Base-by-base conservation (phyloP, 805 yeast genomes). In the Isabelozyma rhagii region DNA sequence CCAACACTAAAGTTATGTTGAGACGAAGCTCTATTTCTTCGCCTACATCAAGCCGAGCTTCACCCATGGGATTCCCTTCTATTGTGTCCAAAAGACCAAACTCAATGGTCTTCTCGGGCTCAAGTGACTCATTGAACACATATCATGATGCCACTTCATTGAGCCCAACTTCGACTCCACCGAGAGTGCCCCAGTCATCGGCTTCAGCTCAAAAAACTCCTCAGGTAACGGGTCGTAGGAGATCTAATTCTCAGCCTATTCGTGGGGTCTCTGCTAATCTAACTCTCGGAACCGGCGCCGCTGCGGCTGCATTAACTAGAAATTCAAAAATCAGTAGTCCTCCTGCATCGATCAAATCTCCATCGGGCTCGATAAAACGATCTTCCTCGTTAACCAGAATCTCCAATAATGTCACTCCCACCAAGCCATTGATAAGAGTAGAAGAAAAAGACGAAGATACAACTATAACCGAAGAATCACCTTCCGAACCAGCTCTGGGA, bases 191-290 rank as follows among this genome's bases (percentile, higher is more conserved):
- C 25, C 25, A 21, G 25, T 21, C 25, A 21, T 21, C 25, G 6
- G 25, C 25, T 6, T 4, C 25, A 21, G 10, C 48, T n/a, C 54
- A 48, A 31, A 39, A 43, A n/a, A 45, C 53, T 13, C 42, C 52
- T 1, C 48, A 54, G 0, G 57, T 45, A 6, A 29, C 45, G 8
- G 64, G 63, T 10, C 64, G 77, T 11, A 61, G 66, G 11, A 60
- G 77, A 44, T 64, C 77, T 4, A 69, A 63, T 50, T 71, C 77
- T 6, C 75, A 71, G 47, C 75, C 75, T 1, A 50, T 48, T 10
- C 50, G 45, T 10, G 42, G 45, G 10, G 14, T 41, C 47, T 8
- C 36, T 48, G 18, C 41, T 7, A 17, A 34, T 10, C 7, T 28
- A 1, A 29, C 36, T 27, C 36, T 43, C 4, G 39, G 28, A 18